phyloP scores from a whole-genome alignment of 306 rosid species.

The Acacia melanoxylon region DNA sequence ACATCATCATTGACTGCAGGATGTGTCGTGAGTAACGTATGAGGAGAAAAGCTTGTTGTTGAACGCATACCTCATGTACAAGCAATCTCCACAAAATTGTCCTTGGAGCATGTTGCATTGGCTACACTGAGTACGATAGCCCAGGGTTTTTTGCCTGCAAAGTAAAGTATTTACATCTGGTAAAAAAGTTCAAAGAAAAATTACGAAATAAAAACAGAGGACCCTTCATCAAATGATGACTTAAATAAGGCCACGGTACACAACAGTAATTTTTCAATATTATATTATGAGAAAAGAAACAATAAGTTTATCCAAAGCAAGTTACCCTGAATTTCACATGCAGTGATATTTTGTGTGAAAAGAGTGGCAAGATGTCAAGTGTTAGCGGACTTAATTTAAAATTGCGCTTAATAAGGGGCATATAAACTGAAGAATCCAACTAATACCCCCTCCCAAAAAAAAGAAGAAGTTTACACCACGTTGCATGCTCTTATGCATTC shows the following conservation, averaged over 20 bases:
- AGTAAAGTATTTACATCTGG: conserved; percentile 30
- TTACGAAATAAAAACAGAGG: neutral
- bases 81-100: conserved; percentile 97
- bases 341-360: neutral
- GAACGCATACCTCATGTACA: conserved; percentile 82
- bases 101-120: conserved; percentile 75
- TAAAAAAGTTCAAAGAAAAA: conserved; percentile 11
- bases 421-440: too few relatives aligned
- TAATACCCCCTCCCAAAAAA: too few relatives aligned
- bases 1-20: neutral
- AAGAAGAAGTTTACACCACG: too few relatives aligned
- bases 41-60: conserved; percentile 7
- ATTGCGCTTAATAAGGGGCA: too few relatives aligned
- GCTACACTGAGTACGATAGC: conserved; percentile 76
- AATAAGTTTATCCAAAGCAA: neutral
- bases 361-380: too few relatives aligned
- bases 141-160: conserved; percentile 91
- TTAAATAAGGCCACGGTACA: conserved; percentile 5
- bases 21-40: neutral
- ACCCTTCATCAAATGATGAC: neutral
- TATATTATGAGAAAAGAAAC: neutral
- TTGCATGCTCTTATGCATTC: too few relatives aligned
- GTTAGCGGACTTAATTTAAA: too few relatives aligned
- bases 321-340: neutral
- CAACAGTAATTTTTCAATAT: neutral